These are phyloP conservation scores for Phascolomyces articulosus DNA, from an alignment of 371 early-diverging fungal genomes.

Conservation along the genomic window DNA sequence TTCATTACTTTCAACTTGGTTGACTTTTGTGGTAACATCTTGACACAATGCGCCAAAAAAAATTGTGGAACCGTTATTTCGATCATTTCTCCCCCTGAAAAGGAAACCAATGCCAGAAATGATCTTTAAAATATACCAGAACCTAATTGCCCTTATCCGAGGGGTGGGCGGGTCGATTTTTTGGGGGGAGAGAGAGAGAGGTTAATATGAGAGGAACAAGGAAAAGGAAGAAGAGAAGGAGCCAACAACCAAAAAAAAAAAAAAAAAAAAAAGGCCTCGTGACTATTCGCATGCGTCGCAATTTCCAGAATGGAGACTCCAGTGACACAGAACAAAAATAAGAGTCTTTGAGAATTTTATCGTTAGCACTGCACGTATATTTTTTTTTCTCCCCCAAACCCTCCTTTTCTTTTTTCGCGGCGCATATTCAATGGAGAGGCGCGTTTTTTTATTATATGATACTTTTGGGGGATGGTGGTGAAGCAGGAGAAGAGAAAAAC, in stretches of 20 bases:
- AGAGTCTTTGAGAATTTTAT: too few species aligned
- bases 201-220: too few species aligned
- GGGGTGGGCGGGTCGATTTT: background rate
- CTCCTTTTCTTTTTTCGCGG: too few species aligned
- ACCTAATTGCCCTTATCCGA: background rate
- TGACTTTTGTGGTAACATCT: background rate
- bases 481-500: too few species aligned
- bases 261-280: background rate
- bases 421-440: too few species aligned
- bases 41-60: background rate
- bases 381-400: too few species aligned
- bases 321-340: background rate
- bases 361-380: too few species aligned
- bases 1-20: background rate
- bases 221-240: too few species aligned
- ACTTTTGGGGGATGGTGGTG: too few species aligned
- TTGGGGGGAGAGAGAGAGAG: background rate
- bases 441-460: too few species aligned
- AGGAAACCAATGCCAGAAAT: background rate
- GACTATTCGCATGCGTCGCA: background rate
- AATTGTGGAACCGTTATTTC: background rate
- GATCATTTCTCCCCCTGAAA: background rate
- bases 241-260: too few species aligned
- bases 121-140: too few species aligned
- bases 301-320: background rate